Base-by-base conservation (phyloP, 2,329 filamentous ascomycete species). In the Orbilia brochopaga region DNA sequence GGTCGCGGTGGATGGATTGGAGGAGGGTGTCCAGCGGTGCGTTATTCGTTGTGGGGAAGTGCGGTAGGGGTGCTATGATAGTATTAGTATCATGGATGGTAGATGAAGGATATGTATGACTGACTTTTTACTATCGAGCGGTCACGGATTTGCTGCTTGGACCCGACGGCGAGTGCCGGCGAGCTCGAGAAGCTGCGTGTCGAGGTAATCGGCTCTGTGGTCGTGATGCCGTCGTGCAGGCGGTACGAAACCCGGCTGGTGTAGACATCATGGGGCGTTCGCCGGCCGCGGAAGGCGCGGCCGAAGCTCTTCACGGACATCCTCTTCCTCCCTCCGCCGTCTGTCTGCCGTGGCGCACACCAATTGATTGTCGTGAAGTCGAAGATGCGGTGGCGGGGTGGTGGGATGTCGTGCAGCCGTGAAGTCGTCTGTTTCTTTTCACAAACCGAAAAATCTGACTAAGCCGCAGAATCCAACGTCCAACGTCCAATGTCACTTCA, bases 1-100 rank as follows among this genome's bases (percentile, higher is more conserved):
- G 82, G 75, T 84, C 84, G 51, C 82, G 79, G 74, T 87, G 85
- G 77, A 89, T 82, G 21, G 76, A 78, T 44, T 79, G 77, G 72
- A 90, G 83, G 32, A 83, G 76, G 11, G 78, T 66, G 77, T 88
- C 83, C 69, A 90, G 82, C 62, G 85, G 80, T 21, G 81, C 74
- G 48, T 83, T 83, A 13, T 84, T 84, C 2, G 85, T 83, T 58
- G 81, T 80, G 6, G 80, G 77, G 76, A 87, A 87, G 63, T 78
- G 78, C 10, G 74, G 76, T 1, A 77, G 46, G 10, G 75, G 74
- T 1, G 72, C 75, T 77, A 32, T 2, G 21, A 35, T 30, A 21
- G 50, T 48, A 44, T 37, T 53, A 35, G 51, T 19, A 23, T 35
- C 8, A 21, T 13, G 27, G 44, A 19, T 57, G 35, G 23, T 32